A percentile compares a stretch with the other conserved stretches of the same genome.
phyloP scores from a whole-genome alignment of 1,284 basidiomycete species.

The Taiwanofungus camphoratus region DNA sequence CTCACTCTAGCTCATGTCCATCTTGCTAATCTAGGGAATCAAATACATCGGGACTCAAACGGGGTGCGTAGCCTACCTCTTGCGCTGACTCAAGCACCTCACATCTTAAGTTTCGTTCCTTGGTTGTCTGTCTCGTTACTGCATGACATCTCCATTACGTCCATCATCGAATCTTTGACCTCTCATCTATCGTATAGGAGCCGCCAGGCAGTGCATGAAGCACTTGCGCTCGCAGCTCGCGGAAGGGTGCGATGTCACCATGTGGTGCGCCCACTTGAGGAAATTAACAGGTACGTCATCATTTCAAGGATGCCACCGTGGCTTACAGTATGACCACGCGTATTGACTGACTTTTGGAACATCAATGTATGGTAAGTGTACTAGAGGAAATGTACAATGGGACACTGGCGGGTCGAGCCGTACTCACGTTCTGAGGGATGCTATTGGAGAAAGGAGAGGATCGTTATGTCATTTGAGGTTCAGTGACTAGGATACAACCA shows the following conservation, averaged over 20 bases:
- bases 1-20: background rate
- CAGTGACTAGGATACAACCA: too few species aligned
- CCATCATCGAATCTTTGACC: background rate
- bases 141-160: background rate
- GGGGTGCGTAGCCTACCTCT: constrained; percentile 12
- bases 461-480: too few species aligned
- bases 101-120: background rate
- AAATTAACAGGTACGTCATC: constrained; percentile 9
- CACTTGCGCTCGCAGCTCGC: constrained; percentile 62
- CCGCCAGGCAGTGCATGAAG: constrained; percentile 70
- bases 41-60: constrained; percentile 6
- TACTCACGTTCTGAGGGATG: constrained; percentile 6
- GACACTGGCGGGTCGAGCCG: constrained; percentile 5
- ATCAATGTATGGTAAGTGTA: too few species aligned
- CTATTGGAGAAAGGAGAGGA: too few species aligned
- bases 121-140: background rate
- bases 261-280: constrained; percentile 2
- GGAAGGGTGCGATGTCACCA: constrained; percentile 65
- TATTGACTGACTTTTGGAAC: background rate
- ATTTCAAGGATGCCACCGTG: too few species aligned
- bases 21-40: constrained; percentile 4
- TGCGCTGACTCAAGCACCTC: constrained; percentile 5
- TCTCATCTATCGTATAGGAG: constrained; percentile 34
- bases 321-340: background rate
- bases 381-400: constrained; percentile 10